Percentiles rank a stretch among this genome's conserved stretches.
phyloP scores from a whole-genome alignment of 495 filamentous ascomycete species.

The Hypomontagnella monticulosa region DNA sequence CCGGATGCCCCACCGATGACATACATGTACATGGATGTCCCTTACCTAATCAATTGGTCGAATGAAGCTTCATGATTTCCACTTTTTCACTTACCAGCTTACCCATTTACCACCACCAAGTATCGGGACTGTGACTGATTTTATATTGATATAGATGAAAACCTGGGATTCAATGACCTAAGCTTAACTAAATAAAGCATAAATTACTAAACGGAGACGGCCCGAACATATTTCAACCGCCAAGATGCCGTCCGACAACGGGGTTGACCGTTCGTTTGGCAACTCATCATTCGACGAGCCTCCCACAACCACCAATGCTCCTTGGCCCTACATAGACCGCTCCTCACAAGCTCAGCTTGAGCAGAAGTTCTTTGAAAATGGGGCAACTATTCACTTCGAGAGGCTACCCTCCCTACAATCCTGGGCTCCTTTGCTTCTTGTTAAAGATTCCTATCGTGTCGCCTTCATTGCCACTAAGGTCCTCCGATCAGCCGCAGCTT shows the following conservation, averaged over 20 bases:
- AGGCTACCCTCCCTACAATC: constrained; percentile 17
- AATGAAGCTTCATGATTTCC: no score
- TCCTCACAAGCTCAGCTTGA: constrained; percentile 27
- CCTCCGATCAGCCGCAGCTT: neutral
- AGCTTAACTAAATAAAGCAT: neutral
- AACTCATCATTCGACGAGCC: neutral
- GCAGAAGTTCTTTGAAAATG: constrained; percentile 34
- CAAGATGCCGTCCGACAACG: constrained; percentile 27
- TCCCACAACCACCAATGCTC: constrained; percentile 16
- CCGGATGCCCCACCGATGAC: no score
- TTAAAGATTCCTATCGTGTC: neutral
- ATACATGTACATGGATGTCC: no score
- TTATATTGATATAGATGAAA: no score
- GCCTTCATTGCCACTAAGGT: constrained; percentile 4
- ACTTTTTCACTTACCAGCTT: no score
- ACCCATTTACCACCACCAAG: no score
- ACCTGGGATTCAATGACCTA: no score
- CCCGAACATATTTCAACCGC: neutral
- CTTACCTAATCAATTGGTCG: neutral
- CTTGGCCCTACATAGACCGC: constrained; percentile 26
- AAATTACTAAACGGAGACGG: neutral
- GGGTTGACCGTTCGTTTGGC: neutral
- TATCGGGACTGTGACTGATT: no score
- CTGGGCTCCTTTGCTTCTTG: constrained; percentile 11
- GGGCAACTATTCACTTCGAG: constrained; percentile 41